A percentile compares a stretch with the other conserved stretches of the same genome.
phyloP scores from a whole-genome alignment of 2,329 filamentous ascomycete species.

The Trichoderma harzianum region DNA sequence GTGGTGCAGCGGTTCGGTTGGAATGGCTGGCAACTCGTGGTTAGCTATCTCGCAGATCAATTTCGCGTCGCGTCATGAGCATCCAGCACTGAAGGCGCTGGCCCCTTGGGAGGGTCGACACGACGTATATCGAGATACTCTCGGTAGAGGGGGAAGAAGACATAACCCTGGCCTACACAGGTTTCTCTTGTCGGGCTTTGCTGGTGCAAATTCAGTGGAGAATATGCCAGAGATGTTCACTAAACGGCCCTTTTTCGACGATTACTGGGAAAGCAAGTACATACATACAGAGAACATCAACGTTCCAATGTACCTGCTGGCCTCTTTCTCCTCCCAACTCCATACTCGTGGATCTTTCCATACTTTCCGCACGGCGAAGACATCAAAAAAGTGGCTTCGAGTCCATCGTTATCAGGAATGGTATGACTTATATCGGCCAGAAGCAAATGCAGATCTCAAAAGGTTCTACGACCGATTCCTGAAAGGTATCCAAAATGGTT shows the following conservation, averaged over 20 bases:
- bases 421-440: too few relatives aligned
- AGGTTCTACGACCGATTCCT: not conserved
- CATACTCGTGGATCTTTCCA: not conserved
- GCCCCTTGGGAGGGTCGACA: not conserved
- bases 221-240: not conserved
- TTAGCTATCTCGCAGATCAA: not conserved
- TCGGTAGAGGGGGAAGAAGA: not conserved
- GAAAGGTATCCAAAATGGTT: not conserved
- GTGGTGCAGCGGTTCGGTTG: constrained; percentile 30
- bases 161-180: not conserved
- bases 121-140: not conserved
- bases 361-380: not conserved
- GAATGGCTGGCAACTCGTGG: constrained; percentile 27
- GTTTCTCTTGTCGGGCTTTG: not conserved
- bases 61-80: not conserved
- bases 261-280: not conserved
- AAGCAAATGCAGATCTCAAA: not conserved
- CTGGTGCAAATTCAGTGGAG: not conserved
- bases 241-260: not conserved
- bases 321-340: not conserved
- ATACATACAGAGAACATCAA: not conserved
- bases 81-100: not conserved
- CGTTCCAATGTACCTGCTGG: not conserved
- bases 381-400: not conserved
- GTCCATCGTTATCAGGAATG: too few relatives aligned